Conservation (phyloP, 2,329 filamentous ascomycete species). For the Ciborinia camelliae region DNA sequence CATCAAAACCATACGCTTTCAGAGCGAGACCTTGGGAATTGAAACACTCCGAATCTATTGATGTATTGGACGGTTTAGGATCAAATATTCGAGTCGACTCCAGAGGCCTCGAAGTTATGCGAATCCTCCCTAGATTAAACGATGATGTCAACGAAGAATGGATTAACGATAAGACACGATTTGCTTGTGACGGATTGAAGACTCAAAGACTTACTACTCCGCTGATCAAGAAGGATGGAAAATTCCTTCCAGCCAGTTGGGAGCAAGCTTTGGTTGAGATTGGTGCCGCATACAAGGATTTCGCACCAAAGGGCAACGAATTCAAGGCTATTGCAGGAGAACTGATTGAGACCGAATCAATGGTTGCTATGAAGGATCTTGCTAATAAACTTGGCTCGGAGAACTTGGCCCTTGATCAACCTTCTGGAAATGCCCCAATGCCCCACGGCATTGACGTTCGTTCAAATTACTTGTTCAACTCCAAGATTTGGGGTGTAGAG, state of each 20-base stretch:
- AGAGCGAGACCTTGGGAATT: constrained; percentile 95
- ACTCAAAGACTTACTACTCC: constrained; percentile 94
- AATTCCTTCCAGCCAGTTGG: constrained; percentile 91
- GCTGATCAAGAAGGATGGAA: constrained; percentile 79
- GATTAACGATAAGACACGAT: constrained; percentile 98
- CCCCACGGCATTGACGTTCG: constrained; percentile 92
- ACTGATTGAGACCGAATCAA: constrained; percentile 84
- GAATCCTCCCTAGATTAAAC: constrained; percentile 86
- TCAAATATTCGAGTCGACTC: constrained; percentile 94
- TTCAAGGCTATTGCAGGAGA: constrained; percentile 94
- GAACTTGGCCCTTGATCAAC: constrained; percentile 89
- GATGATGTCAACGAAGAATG: constrained; percentile 99
- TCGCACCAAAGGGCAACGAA: constrained; percentile 84
- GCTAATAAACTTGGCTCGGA: constrained; percentile 96
- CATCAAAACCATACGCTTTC: constrained; percentile 97
- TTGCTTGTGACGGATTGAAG: constrained; percentile 93
- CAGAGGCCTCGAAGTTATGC: constrained; percentile 93
- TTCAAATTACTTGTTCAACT: constrained; percentile 96
- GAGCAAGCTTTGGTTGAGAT: constrained; percentile 92
- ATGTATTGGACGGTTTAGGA: constrained; percentile 87
- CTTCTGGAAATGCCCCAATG: constrained; percentile 75
- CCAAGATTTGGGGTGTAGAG: constrained; percentile 87
- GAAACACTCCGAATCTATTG: constrained; percentile 92
- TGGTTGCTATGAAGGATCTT: constrained; percentile 95
- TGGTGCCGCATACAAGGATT: constrained; percentile 70